These are phyloP conservation scores for Amauroascus niger DNA, from an alignment of 2,329 filamentous ascomycete species.

Conservation along the genomic window DNA sequence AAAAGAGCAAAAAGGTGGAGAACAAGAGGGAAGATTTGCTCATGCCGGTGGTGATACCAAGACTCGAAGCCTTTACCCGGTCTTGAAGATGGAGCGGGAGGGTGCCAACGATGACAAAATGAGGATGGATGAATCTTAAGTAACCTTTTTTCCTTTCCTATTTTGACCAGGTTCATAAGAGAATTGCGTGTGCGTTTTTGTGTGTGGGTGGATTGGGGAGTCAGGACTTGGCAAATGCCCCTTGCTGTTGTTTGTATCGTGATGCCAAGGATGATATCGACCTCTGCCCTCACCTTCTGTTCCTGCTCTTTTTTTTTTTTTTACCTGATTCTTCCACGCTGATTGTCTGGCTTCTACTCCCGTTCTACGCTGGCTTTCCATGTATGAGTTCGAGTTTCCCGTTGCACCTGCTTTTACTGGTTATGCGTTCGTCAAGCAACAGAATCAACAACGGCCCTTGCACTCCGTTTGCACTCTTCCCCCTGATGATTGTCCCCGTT, in stretches of 20 bases:
- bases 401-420: background rate
- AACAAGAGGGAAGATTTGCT: too few species aligned
- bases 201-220: background rate
- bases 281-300: too few species aligned
- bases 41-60: constrained; percentile 6
- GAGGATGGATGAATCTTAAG: constrained; percentile 27
- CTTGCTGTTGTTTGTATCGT: background rate
- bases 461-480: too few species aligned
- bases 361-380: background rate
- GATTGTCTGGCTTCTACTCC: background rate
- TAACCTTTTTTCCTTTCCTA: constrained; percentile 12
- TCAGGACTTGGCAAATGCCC: background rate
- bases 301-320: background rate
- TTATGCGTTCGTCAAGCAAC: background rate
- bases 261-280: background rate
- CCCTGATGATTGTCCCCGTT: too few species aligned
- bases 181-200: background rate
- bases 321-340: background rate
- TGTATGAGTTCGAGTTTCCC: background rate
- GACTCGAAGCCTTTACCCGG: constrained; percentile 20
- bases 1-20: background rate
- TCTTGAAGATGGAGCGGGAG: constrained; percentile 17
- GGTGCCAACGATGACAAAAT: constrained; percentile 30
- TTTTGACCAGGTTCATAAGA: constrained; percentile 13
- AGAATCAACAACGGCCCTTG: too few species aligned